These are phyloP conservation scores for Neurospora sp. DNA, from an alignment of 2,329 filamentous ascomycete species.

Conservation along the genomic window DNA sequence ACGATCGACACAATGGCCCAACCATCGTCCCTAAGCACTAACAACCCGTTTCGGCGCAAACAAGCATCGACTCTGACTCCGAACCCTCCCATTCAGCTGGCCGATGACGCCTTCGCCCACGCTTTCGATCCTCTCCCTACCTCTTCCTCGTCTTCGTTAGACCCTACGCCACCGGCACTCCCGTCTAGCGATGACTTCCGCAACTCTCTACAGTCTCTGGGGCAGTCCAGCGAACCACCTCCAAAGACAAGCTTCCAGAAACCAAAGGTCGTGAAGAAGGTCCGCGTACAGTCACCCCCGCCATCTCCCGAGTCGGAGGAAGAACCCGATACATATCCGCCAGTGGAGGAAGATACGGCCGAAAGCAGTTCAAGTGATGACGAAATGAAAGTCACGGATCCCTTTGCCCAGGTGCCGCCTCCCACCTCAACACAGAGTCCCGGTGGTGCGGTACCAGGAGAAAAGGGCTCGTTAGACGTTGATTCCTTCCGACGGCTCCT, in stretches of 20 bases:
- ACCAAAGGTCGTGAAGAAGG: constrained; percentile 53
- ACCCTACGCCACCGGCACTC: constrained; percentile 16
- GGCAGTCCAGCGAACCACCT: constrained; percentile 23
- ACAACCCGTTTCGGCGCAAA: constrained; percentile 46
- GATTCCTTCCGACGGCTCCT: constrained; percentile 69
- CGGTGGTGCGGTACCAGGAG: constrained; percentile 22
- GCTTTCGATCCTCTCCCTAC: neutral
- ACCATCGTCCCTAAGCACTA: constrained; percentile 27
- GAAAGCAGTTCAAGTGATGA: constrained; percentile 22
- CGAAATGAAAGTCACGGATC: constrained; percentile 19
- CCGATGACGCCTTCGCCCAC: constrained; percentile 10
- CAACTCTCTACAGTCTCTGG: constrained; percentile 21
- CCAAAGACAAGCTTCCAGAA: constrained; percentile 28
- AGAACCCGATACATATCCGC: constrained; percentile 22
- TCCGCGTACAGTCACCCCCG: constrained; percentile 56
- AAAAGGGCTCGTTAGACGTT: constrained; percentile 55
- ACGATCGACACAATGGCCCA: constrained; percentile 24
- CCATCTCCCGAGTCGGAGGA: constrained; percentile 47
- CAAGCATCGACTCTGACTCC: constrained; percentile 14
- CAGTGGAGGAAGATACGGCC: constrained; percentile 22
- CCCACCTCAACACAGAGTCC: constrained; percentile 20
- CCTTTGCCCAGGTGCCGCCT: constrained; percentile 3
- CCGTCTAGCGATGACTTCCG: constrained; percentile 23
- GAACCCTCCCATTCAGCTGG: constrained; percentile 3
- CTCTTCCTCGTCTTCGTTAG: neutral